Evolutionary conservation across 2,329 filamentous ascomycete genomes (phyloP), one percentile per base, ranked within the genome.

Genomic region (Talaromyces funiculosus): DNA sequence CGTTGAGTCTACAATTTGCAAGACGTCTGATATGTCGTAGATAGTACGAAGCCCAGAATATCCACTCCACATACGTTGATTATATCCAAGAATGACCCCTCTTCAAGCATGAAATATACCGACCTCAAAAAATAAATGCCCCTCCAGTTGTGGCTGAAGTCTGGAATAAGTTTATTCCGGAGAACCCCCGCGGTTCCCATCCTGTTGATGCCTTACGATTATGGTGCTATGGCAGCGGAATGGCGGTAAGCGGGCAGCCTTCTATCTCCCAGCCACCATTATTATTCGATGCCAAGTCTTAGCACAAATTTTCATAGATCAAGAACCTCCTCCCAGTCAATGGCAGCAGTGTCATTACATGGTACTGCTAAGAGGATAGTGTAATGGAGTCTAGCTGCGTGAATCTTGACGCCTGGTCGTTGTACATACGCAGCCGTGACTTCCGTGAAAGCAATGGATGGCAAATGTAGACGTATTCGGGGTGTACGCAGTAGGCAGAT

Each of bases 171-270:
- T 9, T 22, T 59, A 42, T 16, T 59, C 43, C 57, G 57, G 33
- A 20, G 2, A 22, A 2, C 40, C 64, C 62, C 63, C 66, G 62
- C 62, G 61, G 56, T 16, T 58, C 57, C 33, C 58, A 37, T 43
- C 61, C 55, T 61, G 61, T 63, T 18, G 45, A 31, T 59, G 57
- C 57, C 57, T 59, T 33, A 35, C 31, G 62, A 64, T 59, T 60
- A 10, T 53, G 31, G 64, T 65, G 53, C 63, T 61, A 66, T 64
- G 67, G 64, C n/a, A 65, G 65, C 65, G 61, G 67, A 67, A 61
- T 53, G 57, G 57, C 57, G 57, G 57, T 59, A 53, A 59, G 57
- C 55, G 40, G 42, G 12, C 18, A 35, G 40, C 22, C 35, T 49
- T 35, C 3, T 22, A 8, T 33, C 26, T 33, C 45, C 57, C 49